These are phyloP conservation scores for Sclerotinia subarctica DNA, from an alignment of 2,329 filamentous ascomycete genomes.

Conservation along the genomic window DNA sequence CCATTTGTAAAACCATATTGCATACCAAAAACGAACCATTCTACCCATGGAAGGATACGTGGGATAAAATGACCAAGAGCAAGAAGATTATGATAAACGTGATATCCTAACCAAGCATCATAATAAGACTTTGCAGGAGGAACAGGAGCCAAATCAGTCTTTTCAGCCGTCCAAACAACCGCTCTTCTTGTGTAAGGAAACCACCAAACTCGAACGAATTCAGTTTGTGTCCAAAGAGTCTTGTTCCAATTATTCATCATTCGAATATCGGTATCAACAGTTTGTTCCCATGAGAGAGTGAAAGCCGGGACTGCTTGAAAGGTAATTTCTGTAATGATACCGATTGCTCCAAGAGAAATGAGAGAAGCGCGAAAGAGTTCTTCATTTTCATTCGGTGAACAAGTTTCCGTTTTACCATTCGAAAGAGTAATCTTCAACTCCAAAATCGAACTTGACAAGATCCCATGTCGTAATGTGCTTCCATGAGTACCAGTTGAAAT, in stretches of 20 bases:
- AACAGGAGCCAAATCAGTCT: slow-evolving; percentile 59
- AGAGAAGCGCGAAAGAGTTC: slow-evolving; percentile 87
- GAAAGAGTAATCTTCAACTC: slow-evolving; percentile 77
- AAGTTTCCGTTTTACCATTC: slow-evolving; percentile 70
- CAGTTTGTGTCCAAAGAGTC: slow-evolving; percentile 75
- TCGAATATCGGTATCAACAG: slow-evolving; percentile 65
- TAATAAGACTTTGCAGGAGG: slow-evolving; percentile 69
- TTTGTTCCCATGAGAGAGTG: slow-evolving; percentile 83
- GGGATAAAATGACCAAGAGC: slow-evolving; percentile 77
- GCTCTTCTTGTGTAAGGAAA: slow-evolving; percentile 86
- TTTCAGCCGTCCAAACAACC: slow-evolving; percentile 85
- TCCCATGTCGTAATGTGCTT: slow-evolving; percentile 76
- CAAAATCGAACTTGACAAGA: slow-evolving; percentile 75
- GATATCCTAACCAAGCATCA: slow-evolving; percentile 76
- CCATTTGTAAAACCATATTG: slow-evolving; percentile 86
- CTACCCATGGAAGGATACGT: slow-evolving; percentile 77
- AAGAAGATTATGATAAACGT: slow-evolving; percentile 88
- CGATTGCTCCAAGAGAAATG: slow-evolving; percentile 82
- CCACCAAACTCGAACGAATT: slow-evolving; percentile 97
- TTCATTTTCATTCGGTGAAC: slow-evolving; percentile 62
- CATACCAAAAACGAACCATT: slow-evolving; percentile 97
- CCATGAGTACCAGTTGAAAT: slow-evolving; percentile 94
- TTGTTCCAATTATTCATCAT: slow-evolving; percentile 70
- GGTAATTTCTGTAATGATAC: slow-evolving; percentile 86
- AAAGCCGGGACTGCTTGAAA: slow-evolving; percentile 77